Conservation (phyloP, 495 filamentous ascomycete genomes). For the Talaromyces borbonicus region DNA sequence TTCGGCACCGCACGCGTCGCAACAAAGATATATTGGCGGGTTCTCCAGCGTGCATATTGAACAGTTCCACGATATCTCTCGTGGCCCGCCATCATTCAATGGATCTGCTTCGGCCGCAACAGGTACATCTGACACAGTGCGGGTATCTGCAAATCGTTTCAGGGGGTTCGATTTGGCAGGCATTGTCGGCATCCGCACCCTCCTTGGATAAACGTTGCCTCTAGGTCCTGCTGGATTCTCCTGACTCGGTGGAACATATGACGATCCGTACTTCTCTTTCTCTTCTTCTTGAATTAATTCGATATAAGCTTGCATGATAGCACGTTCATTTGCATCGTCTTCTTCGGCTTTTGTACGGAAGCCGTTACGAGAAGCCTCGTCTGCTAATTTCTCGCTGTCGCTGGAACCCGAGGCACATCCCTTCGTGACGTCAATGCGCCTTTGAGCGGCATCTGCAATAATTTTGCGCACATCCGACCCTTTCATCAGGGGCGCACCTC, state of each 20-base stretch:
- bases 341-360: slow-evolving; percentile 80
- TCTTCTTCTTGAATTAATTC: slow-evolving; percentile 84
- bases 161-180: slow-evolving; percentile 9
- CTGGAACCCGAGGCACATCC: slow-evolving; percentile 69
- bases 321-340: slow-evolving; percentile 80
- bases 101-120: slow-evolving; percentile 10
- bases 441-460: slow-evolving; percentile 62
- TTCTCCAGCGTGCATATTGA: slow-evolving; percentile 78
- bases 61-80: slow-evolving; percentile 58
- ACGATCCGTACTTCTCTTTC: slow-evolving; percentile 55
- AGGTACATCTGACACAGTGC: neutral
- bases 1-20: slow-evolving; percentile 68
- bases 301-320: slow-evolving; percentile 80
- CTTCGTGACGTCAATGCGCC: slow-evolving; percentile 53
- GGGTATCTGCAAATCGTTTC: slow-evolving; percentile 1
- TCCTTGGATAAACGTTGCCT: slow-evolving; percentile 13
- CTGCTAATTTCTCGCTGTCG: slow-evolving; percentile 46
- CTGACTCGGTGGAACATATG: slow-evolving; percentile 54
- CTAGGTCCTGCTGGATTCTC: slow-evolving; percentile 49
- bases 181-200: slow-evolving; percentile 8
- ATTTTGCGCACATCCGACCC: slow-evolving; percentile 66
- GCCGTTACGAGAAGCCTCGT: slow-evolving; percentile 60
- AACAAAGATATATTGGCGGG: slow-evolving; percentile 54
- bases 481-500: slow-evolving; percentile 50
- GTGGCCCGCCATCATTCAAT: slow-evolving; percentile 19